Percentiles rank a stretch among this genome's conserved stretches.
Conservation (phyloP, 169 alveolate genomes). For the Cystoisospora suis region DNA sequence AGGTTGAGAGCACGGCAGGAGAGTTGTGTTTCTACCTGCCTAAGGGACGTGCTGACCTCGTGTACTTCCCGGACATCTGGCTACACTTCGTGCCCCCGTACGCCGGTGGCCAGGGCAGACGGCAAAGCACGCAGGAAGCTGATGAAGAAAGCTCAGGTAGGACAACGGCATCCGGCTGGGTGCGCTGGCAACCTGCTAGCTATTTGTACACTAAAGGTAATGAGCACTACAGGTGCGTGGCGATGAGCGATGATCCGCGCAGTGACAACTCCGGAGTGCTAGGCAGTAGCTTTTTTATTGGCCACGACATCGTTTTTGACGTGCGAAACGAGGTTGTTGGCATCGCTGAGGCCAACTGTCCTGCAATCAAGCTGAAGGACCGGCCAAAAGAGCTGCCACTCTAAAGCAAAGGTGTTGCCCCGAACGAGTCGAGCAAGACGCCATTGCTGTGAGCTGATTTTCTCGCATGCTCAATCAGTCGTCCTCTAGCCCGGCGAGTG, state of each 20-base stretch:
- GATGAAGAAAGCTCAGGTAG: background rate
- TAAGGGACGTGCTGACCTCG: slow-evolving; percentile 44
- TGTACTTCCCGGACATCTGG: slow-evolving; percentile 47
- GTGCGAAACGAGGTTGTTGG: slow-evolving; percentile 35
- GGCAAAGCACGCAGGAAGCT: background rate
- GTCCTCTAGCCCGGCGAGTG: too few species aligned
- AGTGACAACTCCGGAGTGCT: slow-evolving; percentile 33
- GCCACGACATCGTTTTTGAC: slow-evolving; percentile 55
- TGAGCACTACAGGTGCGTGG: slow-evolving; percentile 54
- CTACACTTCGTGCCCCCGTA: slow-evolving; percentile 24
- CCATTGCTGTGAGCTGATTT: too few species aligned
- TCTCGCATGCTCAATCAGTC: too few species aligned
- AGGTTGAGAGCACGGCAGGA: slow-evolving; percentile 34
- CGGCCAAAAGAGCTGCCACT: slow-evolving; percentile 40
- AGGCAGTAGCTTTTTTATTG: slow-evolving; percentile 60
- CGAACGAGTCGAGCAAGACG: too few species aligned
- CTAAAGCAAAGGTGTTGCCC: too few species aligned
- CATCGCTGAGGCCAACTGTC: slow-evolving; percentile 56
- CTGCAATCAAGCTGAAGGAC: slow-evolving; percentile 45
- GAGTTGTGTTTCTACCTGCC: slow-evolving; percentile 58
- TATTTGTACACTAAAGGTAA: slow-evolving; percentile 55
- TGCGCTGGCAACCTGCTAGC: slow-evolving; percentile 48
- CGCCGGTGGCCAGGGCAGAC: background rate
- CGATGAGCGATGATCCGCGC: slow-evolving; percentile 39
- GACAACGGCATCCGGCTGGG: slow-evolving; percentile 9